Evolutionary conservation across 1,284 basidiomycete species (phyloP), one percentile per base, ranked within the genome.

Genomic region (Somion occarium): DNA sequence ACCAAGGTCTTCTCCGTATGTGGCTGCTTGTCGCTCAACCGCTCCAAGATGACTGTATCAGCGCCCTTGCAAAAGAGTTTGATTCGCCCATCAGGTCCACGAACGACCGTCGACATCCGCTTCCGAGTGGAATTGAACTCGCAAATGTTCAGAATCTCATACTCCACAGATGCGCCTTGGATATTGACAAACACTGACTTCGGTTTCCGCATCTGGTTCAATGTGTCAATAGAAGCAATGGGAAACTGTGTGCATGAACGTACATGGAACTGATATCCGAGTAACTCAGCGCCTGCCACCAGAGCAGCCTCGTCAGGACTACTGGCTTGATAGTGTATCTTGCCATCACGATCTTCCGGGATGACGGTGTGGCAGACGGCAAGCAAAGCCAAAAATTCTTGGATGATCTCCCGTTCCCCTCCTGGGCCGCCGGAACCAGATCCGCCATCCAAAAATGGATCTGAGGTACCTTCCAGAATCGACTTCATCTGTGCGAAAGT

Each of bases 341-440:
- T 94, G 38, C 78, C 87, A 50, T 92, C 85, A 59, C 84, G 86
- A 50, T 86, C 71, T 69, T 99, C 97, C n/a, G 97, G 91, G 66
- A 99, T 97, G 59, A 99, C 97, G 0, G 97, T 99, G 68, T 99
- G 97, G 62, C 97, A 99, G 34, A 98, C 95, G 2, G 96, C 89
- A 37, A 99, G 77, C 30, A 99, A 74, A 0, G 89, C 88, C 61
- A 99, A 67, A 64, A 99, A 99, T 66, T 98, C 93, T 56, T 81
- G 73, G 46, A 93, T 73, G 1, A 88, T 77, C 18, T 83, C 83
- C 50, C 70, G 67, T 61, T 82, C 77, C 56, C 60, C 11, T 13
- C 25, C 41, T 15, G 22, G 23, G 2, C 26, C 66, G 44, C 73
- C 72, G 4, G 71, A 68, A 2, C 73, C 72, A 22, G 69, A 60